phyloP scores from a whole-genome alignment of 2,329 filamentous ascomycete genomes.

The Coniochaeta sp. region DNA sequence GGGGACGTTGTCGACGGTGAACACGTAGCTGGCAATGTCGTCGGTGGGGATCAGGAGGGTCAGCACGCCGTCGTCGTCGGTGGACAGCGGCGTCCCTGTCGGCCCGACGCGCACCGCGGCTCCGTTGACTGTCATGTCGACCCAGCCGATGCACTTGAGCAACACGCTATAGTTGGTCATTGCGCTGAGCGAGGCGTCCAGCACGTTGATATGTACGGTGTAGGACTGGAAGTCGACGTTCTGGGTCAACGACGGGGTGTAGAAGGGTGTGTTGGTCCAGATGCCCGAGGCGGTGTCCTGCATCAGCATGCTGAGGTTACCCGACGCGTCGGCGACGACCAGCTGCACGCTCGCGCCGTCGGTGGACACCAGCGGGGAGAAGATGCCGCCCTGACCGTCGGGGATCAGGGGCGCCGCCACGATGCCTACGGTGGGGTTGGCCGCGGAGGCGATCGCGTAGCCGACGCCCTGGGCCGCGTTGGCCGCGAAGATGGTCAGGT shows the following conservation, averaged over 20 bases:
- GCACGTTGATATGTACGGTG: neutral
- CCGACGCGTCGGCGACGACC: neutral
- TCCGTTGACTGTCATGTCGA: neutral
- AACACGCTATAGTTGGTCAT: neutral
- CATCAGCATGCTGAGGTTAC: neutral
- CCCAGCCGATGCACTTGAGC: neutral
- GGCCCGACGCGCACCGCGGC: neutral
- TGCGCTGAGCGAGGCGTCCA: neutral
- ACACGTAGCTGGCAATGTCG: neutral
- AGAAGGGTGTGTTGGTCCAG: neutral
- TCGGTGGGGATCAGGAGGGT: neutral
- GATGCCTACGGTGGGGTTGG: neutral
- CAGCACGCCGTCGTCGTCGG: neutral
- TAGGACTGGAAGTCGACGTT: neutral
- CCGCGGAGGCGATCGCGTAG: neutral
- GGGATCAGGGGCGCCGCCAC: neutral
- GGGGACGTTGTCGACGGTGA: neutral
- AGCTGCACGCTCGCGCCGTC: slow-evolving; percentile 1
- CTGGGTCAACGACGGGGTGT: neutral
- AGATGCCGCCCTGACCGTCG: neutral
- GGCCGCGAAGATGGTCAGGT: neutral
- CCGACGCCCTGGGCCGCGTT: neutral
- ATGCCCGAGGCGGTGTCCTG: neutral
- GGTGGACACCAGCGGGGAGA: neutral
- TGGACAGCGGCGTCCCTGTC: neutral